phyloP scores from a whole-genome alignment of 2,329 filamentous ascomycete genomes.

The Colletotrichum eremochloae region DNA sequence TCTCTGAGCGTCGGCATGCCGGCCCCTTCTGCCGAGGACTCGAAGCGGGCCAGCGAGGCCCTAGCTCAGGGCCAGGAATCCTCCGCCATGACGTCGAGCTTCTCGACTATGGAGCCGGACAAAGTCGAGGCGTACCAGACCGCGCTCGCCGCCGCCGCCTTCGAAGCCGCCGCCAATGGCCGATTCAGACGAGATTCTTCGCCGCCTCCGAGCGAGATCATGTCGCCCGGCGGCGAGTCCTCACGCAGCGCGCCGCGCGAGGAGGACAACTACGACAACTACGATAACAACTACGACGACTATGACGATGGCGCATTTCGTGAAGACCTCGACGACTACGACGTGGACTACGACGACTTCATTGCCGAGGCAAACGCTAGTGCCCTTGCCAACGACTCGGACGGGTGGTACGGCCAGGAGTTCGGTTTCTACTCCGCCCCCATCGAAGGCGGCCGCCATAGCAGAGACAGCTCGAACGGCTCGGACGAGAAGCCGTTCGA shows the following conservation, averaged over 20 bases:
- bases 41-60: slow-evolving; percentile 35
- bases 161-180: slow-evolving; percentile 80
- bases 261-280: slow-evolving; percentile 36
- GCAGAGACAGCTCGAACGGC: slow-evolving; percentile 57
- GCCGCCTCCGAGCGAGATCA: slow-evolving; percentile 51
- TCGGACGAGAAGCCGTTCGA: slow-evolving; percentile 59
- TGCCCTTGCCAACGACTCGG: slow-evolving; percentile 89
- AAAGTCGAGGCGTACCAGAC: slow-evolving; percentile 80
- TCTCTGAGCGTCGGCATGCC: slow-evolving; percentile 56
- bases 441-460: slow-evolving; percentile 55
- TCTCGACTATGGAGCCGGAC: slow-evolving; percentile 43
- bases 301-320: slow-evolving; percentile 66
- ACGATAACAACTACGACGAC: slow-evolving; percentile 51
- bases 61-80: slow-evolving; percentile 40
- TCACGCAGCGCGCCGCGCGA: slow-evolving; percentile 43
- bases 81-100: slow-evolving; percentile 41
- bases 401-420: slow-evolving; percentile 95
- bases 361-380: slow-evolving; percentile 96
- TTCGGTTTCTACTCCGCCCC: slow-evolving; percentile 92
- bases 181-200: slow-evolving; percentile 76
- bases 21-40: slow-evolving; percentile 21
- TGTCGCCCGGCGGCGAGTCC: slow-evolving; percentile 44
- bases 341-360: slow-evolving; percentile 87
- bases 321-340: slow-evolving; percentile 69
- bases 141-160: slow-evolving; percentile 85